Evolutionary conservation across 768 basidiomycete genomes (phyloP), one percentile per base, ranked within the genome.

Genomic region (Podaxis sp.): DNA sequence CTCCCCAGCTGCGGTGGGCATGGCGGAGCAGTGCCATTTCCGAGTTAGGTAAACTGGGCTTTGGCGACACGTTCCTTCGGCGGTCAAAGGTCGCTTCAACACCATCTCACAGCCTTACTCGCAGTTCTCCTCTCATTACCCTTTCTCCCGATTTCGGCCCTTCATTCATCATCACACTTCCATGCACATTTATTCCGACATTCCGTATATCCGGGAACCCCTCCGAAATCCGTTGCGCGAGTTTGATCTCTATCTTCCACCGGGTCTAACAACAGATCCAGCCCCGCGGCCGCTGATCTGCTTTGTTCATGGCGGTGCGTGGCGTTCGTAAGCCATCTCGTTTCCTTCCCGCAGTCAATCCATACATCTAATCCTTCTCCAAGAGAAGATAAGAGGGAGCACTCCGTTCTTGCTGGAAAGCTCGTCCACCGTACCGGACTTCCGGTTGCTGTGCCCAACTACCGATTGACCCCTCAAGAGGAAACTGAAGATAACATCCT

Each of bases 291-390:
- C 82, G n/a, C 72, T 92, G 48, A 69, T 93, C 42, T 85, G 85
- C 68, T 93, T 92, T 68, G 76, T 93, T 30, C 93, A 93, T 67
- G 93, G 93, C 33, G 93, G 93, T 38, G 93, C 92, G 24, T 95
- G 93, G 93, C 78, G 85, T 68, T 72, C 85, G 92, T 92, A 70
- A 78, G 88, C 65, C 38, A 15, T 70, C 55, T 2, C 61, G 64
- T 53, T 53, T 42, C 42, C 36, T 17, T 60, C 58, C 55, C 63
- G 8, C n/a, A 5, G 30, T 28, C 46, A 46, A 4, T 55, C 8
- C 54, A 59, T 19, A 55, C 19, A 40, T 19, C 38, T 17, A 44
- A 33, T 4, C 22, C 13, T 63, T 46, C 39, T 28, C 71, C 19
- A 12, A 92, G 90, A 51, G 91, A 90, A 67, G 90, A 92, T 76